Evolutionary conservation across 2,329 filamentous ascomycete genomes (phyloP).

Genomic region (Ophiocordyceps camponoti-leonardi): DNA sequence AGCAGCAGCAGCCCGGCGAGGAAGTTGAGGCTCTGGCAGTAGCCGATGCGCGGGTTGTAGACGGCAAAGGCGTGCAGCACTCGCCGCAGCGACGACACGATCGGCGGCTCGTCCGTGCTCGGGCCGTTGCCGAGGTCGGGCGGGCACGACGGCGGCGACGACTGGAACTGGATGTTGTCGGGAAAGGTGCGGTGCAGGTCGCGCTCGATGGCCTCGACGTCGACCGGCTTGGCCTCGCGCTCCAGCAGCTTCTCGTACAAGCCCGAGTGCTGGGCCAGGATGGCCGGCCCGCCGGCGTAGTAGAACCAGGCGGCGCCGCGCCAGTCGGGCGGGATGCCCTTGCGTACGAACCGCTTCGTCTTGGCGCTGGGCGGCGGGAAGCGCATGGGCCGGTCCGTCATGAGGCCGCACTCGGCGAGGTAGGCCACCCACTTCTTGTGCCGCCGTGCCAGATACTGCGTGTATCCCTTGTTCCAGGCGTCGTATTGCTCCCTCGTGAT

Average conservation of each 20-base stretch:
- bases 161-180: conserved; percentile 83
- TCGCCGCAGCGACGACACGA: conserved; percentile 66
- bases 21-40: conserved; percentile 93
- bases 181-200: conserved; percentile 90
- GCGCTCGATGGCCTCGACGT: conserved; percentile 81
- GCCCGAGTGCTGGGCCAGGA: conserved; percentile 57
- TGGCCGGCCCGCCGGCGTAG: conserved; percentile 75
- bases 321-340: conserved; percentile 87
- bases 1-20: conserved; percentile 76
- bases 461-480: conserved; percentile 61
- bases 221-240: conserved; percentile 47
- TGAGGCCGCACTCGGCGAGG: conserved; percentile 59
- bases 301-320: conserved; percentile 95
- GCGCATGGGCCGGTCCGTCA: conserved; percentile 51
- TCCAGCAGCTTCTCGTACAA: conserved; percentile 57
- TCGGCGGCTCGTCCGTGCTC: conserved; percentile 42
- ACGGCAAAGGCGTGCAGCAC: conserved; percentile 82
- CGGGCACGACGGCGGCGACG: conserved; percentile 20
- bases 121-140: conserved; percentile 14
- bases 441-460: conserved; percentile 55
- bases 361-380: conserved; percentile 73
- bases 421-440: conserved; percentile 68
- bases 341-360: conserved; percentile 78
- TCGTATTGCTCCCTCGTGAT: conserved; percentile 65
- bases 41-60: conserved; percentile 81